Evolutionary conservation across 441 rosid species (phyloP).

Genomic region (Theobroma grandiflorum): DNA sequence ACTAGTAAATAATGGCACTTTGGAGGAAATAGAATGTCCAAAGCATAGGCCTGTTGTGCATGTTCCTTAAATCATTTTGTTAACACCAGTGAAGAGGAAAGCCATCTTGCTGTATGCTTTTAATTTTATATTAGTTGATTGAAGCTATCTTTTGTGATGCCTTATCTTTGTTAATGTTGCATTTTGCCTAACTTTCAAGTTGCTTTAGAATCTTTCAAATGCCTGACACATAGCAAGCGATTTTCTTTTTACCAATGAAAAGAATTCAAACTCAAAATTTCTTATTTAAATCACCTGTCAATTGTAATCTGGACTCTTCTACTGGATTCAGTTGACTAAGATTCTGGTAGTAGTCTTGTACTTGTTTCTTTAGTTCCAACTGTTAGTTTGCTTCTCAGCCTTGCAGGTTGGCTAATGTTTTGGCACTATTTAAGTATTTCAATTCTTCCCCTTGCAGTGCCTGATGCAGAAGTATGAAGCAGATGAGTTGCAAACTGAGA

Average conservation of each 20-base stretch:
- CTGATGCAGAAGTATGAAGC: conserved; percentile 9
- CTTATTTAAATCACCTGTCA: neutral
- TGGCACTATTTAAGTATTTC: neutral
- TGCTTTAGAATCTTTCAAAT: neutral
- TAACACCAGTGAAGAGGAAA: neutral
- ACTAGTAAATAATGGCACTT: neutral
- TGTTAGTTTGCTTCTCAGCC: neutral
- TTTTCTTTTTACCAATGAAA: neutral
- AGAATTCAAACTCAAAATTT: neutral
- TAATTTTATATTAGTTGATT: neutral
- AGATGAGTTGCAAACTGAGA: neutral
- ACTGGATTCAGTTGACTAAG: neutral
- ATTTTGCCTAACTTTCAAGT: neutral
- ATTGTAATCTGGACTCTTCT: neutral
- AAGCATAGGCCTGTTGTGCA: neutral
- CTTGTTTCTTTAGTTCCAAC: neutral
- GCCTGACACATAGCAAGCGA: neutral
- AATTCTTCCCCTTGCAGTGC: conserved; percentile 9
- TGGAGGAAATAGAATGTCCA: neutral
- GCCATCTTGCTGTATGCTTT: neutral
- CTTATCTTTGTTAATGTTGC: neutral
- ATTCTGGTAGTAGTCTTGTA: neutral
- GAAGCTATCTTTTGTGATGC: neutral
- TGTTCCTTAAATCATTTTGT: neutral
- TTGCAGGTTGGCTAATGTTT: neutral